phyloP scores from a whole-genome alignment of 768 basidiomycete species.

The Hemileccinum rubropunctum region DNA sequence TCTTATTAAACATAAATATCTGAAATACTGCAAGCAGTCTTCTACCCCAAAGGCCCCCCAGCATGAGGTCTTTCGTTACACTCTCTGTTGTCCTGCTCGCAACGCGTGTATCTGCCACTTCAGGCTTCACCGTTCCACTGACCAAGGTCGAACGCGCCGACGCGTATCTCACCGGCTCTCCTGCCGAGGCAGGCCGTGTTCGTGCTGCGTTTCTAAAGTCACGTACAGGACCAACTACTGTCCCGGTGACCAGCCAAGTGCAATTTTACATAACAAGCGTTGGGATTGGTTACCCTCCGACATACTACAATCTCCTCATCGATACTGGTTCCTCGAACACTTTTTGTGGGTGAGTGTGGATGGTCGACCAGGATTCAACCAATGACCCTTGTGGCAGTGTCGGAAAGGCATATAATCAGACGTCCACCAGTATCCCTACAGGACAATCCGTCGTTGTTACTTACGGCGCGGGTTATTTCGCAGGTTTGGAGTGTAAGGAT shows the following conservation, averaged over 20 bases:
- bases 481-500: not conserved
- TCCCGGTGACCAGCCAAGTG: conserved; percentile 13
- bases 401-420: conserved; percentile 17
- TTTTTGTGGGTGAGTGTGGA: conserved; percentile 15
- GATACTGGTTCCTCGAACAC: conserved; percentile 35
- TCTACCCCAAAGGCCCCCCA: too few relatives aligned
- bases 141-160: conserved; percentile 11
- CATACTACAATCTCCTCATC: conserved; percentile 27
- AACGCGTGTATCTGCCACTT: conserved; percentile 4
- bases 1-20: too few relatives aligned
- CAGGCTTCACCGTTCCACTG: conserved; percentile 8
- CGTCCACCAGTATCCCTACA: conserved; percentile 24
- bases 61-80: too few relatives aligned
- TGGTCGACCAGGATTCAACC: too few relatives aligned
- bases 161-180: conserved; percentile 15
- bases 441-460: conserved; percentile 14
- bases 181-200: conserved; percentile 17
- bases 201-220: conserved; percentile 12
- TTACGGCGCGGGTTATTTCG: conserved; percentile 13
- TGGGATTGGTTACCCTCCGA: conserved; percentile 26
- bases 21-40: too few relatives aligned
- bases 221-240: conserved; percentile 6
- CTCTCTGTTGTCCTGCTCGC: conserved; percentile 8
- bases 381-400: conserved; percentile 12
- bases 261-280: conserved; percentile 22